These are phyloP conservation scores for Mucor saturninus DNA, from an alignment of 371 early-diverging fungal genomes.

Conservation along the genomic window DNA sequence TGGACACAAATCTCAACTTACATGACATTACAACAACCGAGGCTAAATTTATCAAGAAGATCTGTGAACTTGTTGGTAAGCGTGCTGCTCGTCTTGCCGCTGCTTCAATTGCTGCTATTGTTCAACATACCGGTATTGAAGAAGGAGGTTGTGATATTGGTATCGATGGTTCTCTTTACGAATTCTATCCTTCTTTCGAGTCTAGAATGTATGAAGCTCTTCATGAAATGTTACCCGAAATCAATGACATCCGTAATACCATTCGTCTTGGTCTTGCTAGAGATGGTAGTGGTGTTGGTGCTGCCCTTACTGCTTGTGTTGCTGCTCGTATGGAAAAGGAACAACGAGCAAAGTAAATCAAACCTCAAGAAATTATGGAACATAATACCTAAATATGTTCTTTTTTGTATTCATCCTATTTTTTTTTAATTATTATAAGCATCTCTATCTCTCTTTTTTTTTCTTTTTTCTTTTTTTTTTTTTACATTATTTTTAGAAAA, in stretches of 20 bases:
- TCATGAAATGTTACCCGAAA: conserved; percentile 52
- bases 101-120: conserved; percentile 83
- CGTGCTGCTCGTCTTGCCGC: conserved; percentile 90
- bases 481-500: not conserved
- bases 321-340: conserved; percentile 42
- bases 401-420: not conserved
- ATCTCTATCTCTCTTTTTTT: not conserved
- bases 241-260: conserved; percentile 51
- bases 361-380: conserved; percentile 4
- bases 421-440: conserved; percentile 4
- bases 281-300: conserved; percentile 59
- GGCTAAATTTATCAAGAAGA: conserved; percentile 79
- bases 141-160: conserved; percentile 77
- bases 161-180: conserved; percentile 93
- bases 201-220: conserved; percentile 78
- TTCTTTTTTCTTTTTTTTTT: not conserved
- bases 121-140: conserved; percentile 64
- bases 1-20: conserved; percentile 77
- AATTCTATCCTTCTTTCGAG: conserved; percentile 91
- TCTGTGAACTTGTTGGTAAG: conserved; percentile 86
- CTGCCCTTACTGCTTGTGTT: conserved; percentile 56
- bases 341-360: conserved; percentile 2
- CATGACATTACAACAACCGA: conserved; percentile 72
- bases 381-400: not conserved
- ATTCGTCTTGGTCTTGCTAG: conserved; percentile 63